These are phyloP conservation scores for Pleurotus tuber-regium DNA, from an alignment of 768 basidiomycete genomes.

Conservation along the genomic window DNA sequence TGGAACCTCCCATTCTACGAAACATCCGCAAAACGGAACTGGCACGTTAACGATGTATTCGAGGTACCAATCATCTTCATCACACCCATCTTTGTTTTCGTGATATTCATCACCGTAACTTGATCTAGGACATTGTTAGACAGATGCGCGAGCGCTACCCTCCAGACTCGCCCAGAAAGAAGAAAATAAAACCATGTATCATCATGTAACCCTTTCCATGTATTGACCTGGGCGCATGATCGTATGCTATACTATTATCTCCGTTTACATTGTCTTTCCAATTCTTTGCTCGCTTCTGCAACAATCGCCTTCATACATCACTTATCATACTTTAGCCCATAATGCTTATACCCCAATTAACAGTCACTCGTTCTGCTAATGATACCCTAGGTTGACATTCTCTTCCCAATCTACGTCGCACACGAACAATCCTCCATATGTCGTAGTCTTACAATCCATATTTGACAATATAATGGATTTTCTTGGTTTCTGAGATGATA, in stretches of 20 bases:
- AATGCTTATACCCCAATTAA: constrained; percentile 8
- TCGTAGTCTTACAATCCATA: too few species aligned
- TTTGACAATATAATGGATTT: too few species aligned
- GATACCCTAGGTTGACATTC: constrained; percentile 9
- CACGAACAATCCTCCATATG: too few species aligned
- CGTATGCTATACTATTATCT: background rate
- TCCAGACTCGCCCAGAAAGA: constrained; percentile 37
- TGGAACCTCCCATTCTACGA: constrained; percentile 83
- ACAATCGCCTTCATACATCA: background rate
- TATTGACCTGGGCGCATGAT: background rate
- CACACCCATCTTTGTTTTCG: background rate
- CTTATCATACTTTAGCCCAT: constrained; percentile 6
- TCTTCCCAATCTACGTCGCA: background rate
- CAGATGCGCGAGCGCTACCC: constrained; percentile 75
- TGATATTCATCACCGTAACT: constrained; percentile 1
- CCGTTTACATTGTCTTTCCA: background rate
- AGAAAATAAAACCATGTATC: constrained; percentile 33
- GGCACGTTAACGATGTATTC: constrained; percentile 79
- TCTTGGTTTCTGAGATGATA: too few species aligned
- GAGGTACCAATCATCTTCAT: constrained; percentile 28
- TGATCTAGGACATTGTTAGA: constrained; percentile 49
- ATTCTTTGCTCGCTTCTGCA: background rate
- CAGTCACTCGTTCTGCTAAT: constrained; percentile 7
- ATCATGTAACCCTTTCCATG: constrained; percentile 33
- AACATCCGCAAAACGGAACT: constrained; percentile 84